A percentile compares a stretch with the other conserved stretches of the same genome.
phyloP scores from a whole-genome alignment of 306 rosid genomes.

The Casuarina equisetifolia region DNA sequence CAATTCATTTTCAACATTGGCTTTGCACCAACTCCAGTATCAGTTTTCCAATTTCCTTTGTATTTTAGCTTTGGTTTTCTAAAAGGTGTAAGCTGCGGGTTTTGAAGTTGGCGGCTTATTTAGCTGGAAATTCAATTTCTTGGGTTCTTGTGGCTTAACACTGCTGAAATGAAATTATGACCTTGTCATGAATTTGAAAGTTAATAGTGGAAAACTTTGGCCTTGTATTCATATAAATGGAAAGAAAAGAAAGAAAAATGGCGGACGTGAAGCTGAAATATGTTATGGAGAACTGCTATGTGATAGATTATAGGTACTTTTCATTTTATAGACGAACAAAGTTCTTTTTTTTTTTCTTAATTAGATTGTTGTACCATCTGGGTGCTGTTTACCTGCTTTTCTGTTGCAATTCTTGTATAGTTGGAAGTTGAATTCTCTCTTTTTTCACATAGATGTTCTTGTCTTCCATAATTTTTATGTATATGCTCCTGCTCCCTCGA shows the following conservation, averaged over 20 bases:
- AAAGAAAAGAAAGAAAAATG: background rate
- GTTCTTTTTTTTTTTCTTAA: background rate
- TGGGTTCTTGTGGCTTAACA: background rate
- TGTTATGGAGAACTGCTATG: background rate
- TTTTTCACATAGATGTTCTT: background rate
- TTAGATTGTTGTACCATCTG: background rate
- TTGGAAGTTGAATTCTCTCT: background rate
- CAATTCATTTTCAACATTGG: background rate
- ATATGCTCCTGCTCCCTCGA: background rate
- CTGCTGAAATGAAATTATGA: no score
- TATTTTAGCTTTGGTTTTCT: no score
- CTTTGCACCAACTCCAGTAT: background rate
- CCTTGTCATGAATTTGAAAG: background rate
- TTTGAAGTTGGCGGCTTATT: background rate
- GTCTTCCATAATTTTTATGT: background rate
- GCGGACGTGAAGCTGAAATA: background rate
- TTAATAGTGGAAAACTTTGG: background rate
- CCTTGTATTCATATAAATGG: background rate
- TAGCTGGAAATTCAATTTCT: background rate
- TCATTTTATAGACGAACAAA: background rate
- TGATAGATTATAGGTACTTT: background rate
- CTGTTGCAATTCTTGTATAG: background rate
- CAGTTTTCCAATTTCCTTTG: background rate
- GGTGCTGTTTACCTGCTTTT: background rate
- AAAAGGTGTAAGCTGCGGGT: background rate